Percentiles rank a stretch among this genome's conserved stretches.
phyloP scores from a whole-genome alignment of 768 basidiomycete species.

The Boletus edulis region DNA sequence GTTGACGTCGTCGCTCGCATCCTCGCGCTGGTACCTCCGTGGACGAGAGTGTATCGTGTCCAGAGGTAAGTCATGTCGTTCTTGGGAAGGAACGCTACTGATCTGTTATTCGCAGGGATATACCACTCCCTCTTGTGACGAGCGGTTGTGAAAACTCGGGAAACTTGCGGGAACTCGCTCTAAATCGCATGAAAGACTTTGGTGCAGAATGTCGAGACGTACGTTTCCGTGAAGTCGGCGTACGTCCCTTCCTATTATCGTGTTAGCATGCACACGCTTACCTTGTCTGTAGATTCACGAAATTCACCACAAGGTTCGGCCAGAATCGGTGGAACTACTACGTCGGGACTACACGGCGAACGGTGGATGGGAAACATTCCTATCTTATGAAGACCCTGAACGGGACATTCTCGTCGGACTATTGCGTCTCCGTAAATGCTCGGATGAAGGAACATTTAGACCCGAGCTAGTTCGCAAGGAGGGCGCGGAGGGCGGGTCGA shows the following conservation, averaged over 20 bases:
- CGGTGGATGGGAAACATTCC: conserved; percentile 99
- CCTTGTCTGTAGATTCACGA: conserved; percentile 75
- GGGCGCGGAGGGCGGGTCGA: conserved; percentile 74
- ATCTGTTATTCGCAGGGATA: conserved; percentile 59
- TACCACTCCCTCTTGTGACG: conserved; percentile 92
- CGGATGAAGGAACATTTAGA: conserved; percentile 94
- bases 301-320: conserved; percentile 96
- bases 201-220: conserved; percentile 97
- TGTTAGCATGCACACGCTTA: neutral
- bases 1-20: conserved; percentile 97
- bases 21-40: conserved; percentile 94
- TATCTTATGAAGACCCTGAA: conserved; percentile 98
- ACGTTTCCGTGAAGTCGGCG: conserved; percentile 96
- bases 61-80: conserved; percentile 60
- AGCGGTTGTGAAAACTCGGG: conserved; percentile 98
- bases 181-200: conserved; percentile 99
- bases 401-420: conserved; percentile 94
- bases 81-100: neutral
- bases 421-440: conserved; percentile 89
- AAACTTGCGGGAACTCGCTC: conserved; percentile 91
- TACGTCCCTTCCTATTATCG: conserved; percentile 38
- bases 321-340: conserved; percentile 92
- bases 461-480: conserved; percentile 79
- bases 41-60: conserved; percentile 98
- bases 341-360: conserved; percentile 96